phyloP scores from a whole-genome alignment of 2,329 filamentous ascomycete species.

The Fusarium setosum region DNA sequence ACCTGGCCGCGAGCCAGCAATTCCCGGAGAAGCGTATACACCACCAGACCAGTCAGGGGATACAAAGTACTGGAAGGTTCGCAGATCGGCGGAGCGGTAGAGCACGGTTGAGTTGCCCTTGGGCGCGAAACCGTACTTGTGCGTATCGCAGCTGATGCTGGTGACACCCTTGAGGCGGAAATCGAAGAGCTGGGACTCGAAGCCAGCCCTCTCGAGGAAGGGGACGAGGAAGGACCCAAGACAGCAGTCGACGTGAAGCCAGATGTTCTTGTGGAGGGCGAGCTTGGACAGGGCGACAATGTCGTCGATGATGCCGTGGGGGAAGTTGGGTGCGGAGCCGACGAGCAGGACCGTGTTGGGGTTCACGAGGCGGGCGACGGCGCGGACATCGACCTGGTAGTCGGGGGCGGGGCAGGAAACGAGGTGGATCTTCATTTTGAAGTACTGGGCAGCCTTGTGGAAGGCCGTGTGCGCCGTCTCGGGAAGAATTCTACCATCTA shows the following conservation, averaged over 20 bases:
- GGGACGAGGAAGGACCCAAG: conserved; percentile 95
- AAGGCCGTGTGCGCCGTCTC: conserved; percentile 97
- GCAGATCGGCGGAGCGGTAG: conserved; percentile 83
- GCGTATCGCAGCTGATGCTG: conserved; percentile 95
- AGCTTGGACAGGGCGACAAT: conserved; percentile 87
- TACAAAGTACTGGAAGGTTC: conserved; percentile 96
- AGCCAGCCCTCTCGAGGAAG: conserved; percentile 92
- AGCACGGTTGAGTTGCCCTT: conserved; percentile 96
- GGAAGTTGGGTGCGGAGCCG: conserved; percentile 96
- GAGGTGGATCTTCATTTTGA: conserved; percentile 93
- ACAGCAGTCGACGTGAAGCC: conserved; percentile 97
- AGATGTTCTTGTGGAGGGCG: conserved; percentile 81
- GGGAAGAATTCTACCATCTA: conserved; percentile 80
- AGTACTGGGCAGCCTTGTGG: conserved; percentile 94
- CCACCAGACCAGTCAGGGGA: conserved; percentile 95
- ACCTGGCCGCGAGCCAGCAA: conserved; percentile 91
- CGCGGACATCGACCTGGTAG: conserved; percentile 85
- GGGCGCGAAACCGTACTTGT: conserved; percentile 98
- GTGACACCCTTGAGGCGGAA: conserved; percentile 95
- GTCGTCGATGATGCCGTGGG: conserved; percentile 97
- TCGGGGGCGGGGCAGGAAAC: conserved; percentile 86
- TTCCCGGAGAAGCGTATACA: conserved; percentile 92
- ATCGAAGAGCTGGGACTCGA: conserved; percentile 88
- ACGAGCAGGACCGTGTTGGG: conserved; percentile 94
- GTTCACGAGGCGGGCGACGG: conserved; percentile 88